Conservation (phyloP, 2,329 filamentous ascomycete genomes). For the Daldinia sp. region DNA sequence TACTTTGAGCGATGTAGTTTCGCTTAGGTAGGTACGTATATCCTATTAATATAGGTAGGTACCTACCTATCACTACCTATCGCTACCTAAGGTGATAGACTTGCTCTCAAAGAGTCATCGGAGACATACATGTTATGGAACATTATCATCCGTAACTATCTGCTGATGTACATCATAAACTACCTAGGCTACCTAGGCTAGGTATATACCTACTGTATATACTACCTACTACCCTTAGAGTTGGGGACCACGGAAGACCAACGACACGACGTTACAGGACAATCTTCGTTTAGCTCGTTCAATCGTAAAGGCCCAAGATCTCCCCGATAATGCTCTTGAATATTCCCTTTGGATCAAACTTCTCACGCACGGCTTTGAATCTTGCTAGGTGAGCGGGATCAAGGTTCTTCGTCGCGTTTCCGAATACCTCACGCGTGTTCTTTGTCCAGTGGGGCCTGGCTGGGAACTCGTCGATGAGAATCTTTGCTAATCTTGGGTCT, state of each 20-base stretch:
- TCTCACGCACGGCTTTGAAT: slow-evolving; percentile 58
- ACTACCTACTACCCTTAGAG: not conserved
- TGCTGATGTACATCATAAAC: too few species aligned
- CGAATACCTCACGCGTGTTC: slow-evolving; percentile 58
- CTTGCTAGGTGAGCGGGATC: slow-evolving; percentile 55
- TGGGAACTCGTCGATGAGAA: slow-evolving; percentile 58
- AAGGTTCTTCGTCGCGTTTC: slow-evolving; percentile 55
- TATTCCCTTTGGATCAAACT: slow-evolving; percentile 57
- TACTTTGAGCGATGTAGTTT: too few species aligned
- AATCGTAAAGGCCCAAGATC: slow-evolving; percentile 55
- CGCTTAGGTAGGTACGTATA: too few species aligned
- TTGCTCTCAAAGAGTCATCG: too few species aligned
- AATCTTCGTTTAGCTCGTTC: too few species aligned
- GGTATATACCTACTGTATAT: not conserved
- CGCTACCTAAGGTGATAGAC: too few species aligned
- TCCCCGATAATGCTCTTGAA: slow-evolving; percentile 59
- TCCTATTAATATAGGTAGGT: too few species aligned
- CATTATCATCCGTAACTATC: not conserved
- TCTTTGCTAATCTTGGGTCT: slow-evolving; percentile 55
- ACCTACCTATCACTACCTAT: too few species aligned
- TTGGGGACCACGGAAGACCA: not conserved
- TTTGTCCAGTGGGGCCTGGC: slow-evolving; percentile 63
- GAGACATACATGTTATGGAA: too few species aligned
- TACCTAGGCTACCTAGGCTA: too few species aligned
- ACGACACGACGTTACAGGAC: not conserved